phyloP scores from a whole-genome alignment of 345 rosid species.

The Citrus australasica region DNA sequence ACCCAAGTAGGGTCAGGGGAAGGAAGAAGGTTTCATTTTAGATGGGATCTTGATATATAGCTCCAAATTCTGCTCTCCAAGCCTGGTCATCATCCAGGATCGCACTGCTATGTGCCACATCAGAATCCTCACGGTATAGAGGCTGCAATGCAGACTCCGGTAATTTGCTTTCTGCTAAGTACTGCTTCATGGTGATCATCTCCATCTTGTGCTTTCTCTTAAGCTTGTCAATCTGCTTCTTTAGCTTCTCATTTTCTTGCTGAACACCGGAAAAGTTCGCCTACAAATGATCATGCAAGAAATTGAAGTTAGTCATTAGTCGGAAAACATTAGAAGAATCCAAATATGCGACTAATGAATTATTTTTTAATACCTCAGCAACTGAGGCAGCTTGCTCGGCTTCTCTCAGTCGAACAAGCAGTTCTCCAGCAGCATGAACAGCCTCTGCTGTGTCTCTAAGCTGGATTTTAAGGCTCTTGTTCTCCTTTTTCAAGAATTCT shows the following conservation, averaged over 20 bases:
- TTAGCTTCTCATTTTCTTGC: conserved; percentile 77
- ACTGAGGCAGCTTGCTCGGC: conserved; percentile 78
- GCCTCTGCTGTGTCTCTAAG: conserved; percentile 95
- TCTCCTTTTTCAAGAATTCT: conserved; percentile 69
- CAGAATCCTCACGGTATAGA: conserved; percentile 42
- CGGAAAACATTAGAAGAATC: neutral
- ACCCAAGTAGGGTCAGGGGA: neutral
- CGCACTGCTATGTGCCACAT: conserved; percentile 12
- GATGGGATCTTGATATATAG: conserved; percentile 60
- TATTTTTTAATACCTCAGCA: conserved; percentile 59
- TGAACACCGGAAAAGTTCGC: conserved; percentile 47
- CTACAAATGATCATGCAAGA: conserved; percentile 26
- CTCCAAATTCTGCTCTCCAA: conserved; percentile 95
- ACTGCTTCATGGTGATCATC: conserved; percentile 80
- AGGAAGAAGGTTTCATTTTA: neutral
- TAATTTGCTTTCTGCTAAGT: conserved; percentile 72
- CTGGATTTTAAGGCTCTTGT: conserved; percentile 72
- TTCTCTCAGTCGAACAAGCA: conserved; percentile 86
- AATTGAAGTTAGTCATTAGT: neutral
- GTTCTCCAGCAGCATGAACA: conserved; percentile 97
- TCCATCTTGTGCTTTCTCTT: conserved; percentile 94
- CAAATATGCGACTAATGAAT: neutral
- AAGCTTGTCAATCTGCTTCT: conserved; percentile 83
- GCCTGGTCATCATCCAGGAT: conserved; percentile 70
- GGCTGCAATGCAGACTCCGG: conserved; percentile 83